Evolutionary conservation across 495 filamentous ascomycete species (phyloP).

Genomic region (Usnea hakonensis): DNA sequence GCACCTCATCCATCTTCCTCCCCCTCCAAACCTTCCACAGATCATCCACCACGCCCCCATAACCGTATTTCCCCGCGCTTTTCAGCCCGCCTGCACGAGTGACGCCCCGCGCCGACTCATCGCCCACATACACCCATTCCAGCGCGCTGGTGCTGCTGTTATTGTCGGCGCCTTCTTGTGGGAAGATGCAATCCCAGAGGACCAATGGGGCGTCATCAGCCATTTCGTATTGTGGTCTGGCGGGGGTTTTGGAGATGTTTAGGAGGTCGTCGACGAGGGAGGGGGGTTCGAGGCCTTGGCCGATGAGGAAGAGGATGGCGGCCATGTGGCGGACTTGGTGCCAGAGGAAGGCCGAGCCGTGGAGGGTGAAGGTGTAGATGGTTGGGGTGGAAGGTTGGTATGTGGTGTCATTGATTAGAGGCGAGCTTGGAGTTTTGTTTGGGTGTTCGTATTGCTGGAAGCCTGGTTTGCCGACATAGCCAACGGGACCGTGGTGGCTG

Average conservation of each 20-base stretch:
- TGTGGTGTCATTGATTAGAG: not conserved
- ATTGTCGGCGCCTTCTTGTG: slow-evolving; percentile 41
- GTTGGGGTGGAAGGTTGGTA: slow-evolving; percentile 38
- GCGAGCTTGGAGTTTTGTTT: slow-evolving; percentile 14
- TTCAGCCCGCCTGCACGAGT: slow-evolving; percentile 13
- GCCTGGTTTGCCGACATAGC: slow-evolving; percentile 7
- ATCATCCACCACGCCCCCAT: slow-evolving; percentile 59
- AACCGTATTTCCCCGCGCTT: slow-evolving; percentile 50
- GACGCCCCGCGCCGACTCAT: slow-evolving; percentile 32
- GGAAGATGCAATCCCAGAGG: slow-evolving; percentile 92
- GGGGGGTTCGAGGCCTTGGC: slow-evolving; percentile 76
- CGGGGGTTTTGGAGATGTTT: slow-evolving; percentile 58
- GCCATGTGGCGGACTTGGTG: slow-evolving; percentile 95
- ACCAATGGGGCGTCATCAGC: slow-evolving; percentile 83
- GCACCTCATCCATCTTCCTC: slow-evolving; percentile 80
- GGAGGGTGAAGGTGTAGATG: slow-evolving; percentile 76
- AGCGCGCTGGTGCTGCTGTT: slow-evolving; percentile 53
- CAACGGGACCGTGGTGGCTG: slow-evolving; percentile 31
- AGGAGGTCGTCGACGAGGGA: slow-evolving; percentile 63
- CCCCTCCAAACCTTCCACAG: slow-evolving; percentile 77
- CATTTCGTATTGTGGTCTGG: slow-evolving; percentile 79
- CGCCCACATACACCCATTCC: slow-evolving; percentile 70
- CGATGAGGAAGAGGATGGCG: slow-evolving; percentile 78
- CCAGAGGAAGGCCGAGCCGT: slow-evolving; percentile 94
- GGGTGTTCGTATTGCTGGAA: slow-evolving; percentile 15